Evolutionary conservation across 2,329 filamentous ascomycete genomes (phyloP).

Genomic region (Paracoccidioides lutzii): DNA sequence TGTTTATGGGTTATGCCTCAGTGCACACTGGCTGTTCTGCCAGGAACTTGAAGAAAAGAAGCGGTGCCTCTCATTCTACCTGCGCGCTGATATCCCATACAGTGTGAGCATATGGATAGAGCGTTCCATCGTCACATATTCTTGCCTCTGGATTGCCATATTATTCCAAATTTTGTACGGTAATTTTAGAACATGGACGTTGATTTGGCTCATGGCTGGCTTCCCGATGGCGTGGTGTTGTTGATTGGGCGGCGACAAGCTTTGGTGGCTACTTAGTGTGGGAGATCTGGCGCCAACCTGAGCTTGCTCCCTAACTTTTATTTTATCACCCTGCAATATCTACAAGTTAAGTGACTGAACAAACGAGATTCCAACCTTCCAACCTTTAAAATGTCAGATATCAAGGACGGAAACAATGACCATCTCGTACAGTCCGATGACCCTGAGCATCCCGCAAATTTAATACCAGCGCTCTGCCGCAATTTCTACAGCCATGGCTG

Average conservation of each 20-base stretch:
- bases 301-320: neutral
- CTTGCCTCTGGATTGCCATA: neutral
- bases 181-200: too few relatives aligned
- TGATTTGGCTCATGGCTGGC: too few relatives aligned
- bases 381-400: slow-evolving; percentile 4
- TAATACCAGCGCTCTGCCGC: slow-evolving; percentile 83
- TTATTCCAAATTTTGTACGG: too few relatives aligned
- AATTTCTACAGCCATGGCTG: slow-evolving; percentile 94
- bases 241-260: neutral
- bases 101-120: neutral
- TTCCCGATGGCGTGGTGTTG: neutral
- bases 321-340: too few relatives aligned
- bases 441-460: slow-evolving; percentile 80
- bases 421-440: slow-evolving; percentile 49
- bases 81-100: neutral
- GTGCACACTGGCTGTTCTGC: too few relatives aligned
- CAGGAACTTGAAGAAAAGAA: too few relatives aligned
- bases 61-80: neutral
- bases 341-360: neutral
- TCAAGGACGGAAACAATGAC: slow-evolving; percentile 29
- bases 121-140: neutral
- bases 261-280: neutral
- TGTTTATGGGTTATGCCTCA: too few relatives aligned
- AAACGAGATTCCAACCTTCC: neutral
- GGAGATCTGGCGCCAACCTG: neutral